A percentile compares a stretch with the other conserved stretches of the same genome.
These are phyloP conservation scores for Saccharomyces mikatae DNA, from an alignment of 805 yeast species.

Conservation along the genomic window DNA sequence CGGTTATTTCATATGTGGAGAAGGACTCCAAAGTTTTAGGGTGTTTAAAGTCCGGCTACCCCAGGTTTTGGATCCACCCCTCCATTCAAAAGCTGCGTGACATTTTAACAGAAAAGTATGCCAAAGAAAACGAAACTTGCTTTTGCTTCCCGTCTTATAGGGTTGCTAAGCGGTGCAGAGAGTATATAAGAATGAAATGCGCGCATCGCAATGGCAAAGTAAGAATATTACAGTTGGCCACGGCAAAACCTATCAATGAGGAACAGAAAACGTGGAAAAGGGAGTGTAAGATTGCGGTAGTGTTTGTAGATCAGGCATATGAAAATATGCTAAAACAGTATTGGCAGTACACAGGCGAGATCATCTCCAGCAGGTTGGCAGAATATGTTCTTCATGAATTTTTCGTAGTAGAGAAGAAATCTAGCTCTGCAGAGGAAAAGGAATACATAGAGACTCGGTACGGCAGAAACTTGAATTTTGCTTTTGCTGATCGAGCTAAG, in stretches of 20 bases:
- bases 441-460: constrained; percentile 79
- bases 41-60: constrained; percentile 82
- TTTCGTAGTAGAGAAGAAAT: constrained; percentile 27
- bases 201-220: constrained; percentile 29
- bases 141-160: constrained; percentile 67
- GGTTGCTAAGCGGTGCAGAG: constrained; percentile 76
- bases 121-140: constrained; percentile 64
- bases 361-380: constrained; percentile 77
- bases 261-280: constrained; percentile 50
- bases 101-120: constrained; percentile 58
- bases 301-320: constrained; percentile 56
- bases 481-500: constrained; percentile 68
- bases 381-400: constrained; percentile 68
- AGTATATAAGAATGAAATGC: constrained; percentile 46
- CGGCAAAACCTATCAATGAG: constrained; percentile 54
- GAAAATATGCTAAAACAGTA: constrained; percentile 66
- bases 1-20: constrained; percentile 86
- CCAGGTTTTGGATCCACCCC: constrained; percentile 68
- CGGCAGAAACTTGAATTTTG: constrained; percentile 77
- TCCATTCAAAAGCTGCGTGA: constrained; percentile 47
- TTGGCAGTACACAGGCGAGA: constrained; percentile 97
- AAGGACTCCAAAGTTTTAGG: constrained; percentile 76
- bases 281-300: constrained; percentile 62
- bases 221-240: constrained; percentile 60
- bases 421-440: constrained; percentile 37